phyloP scores from a whole-genome alignment of 139 green algal species.

The Picochlorum costavermella region DNA sequence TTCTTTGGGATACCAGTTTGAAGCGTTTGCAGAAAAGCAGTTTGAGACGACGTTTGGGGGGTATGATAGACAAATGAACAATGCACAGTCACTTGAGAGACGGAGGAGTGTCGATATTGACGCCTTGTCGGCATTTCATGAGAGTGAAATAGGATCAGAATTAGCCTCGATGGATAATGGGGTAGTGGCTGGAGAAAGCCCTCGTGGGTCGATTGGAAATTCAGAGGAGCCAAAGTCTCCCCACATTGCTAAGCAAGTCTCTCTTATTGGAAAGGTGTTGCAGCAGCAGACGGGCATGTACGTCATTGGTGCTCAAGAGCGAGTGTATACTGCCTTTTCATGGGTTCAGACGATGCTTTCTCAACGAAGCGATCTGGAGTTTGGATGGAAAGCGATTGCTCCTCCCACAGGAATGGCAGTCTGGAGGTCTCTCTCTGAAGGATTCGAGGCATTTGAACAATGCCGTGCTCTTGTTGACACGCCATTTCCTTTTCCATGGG shows the following conservation, averaged over 20 bases:
- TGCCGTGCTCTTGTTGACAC: constrained; percentile 38
- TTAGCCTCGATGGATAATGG: too few relatives aligned
- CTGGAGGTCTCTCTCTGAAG: constrained; percentile 5
- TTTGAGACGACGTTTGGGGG: background rate
- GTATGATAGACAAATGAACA: background rate
- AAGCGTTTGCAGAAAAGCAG: constrained; percentile 2
- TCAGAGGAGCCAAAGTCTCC: background rate
- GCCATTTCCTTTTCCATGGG: constrained; percentile 60
- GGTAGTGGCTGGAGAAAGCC: too few relatives aligned
- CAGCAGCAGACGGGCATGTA: constrained; percentile 9
- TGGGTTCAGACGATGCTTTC: constrained; percentile 21
- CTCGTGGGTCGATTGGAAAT: too few relatives aligned
- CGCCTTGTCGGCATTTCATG: background rate
- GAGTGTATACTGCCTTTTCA: constrained; percentile 11
- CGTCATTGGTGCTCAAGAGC: constrained; percentile 16
- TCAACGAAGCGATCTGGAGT: constrained; percentile 5
- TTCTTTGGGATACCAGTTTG: constrained; percentile 1
- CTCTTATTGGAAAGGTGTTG: background rate
- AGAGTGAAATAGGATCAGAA: too few relatives aligned
- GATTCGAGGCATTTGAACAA: constrained; percentile 24
- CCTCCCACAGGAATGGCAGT: constrained; percentile 16
- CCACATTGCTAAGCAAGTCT: background rate
- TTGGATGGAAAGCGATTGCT: constrained; percentile 23
- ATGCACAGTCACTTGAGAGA: background rate
- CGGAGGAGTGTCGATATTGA: background rate